Percentiles rank a stretch among this genome's conserved stretches.
These are phyloP conservation scores for Cladophialophora bantiana DNA, from an alignment of 2,329 filamentous ascomycete genomes.

Conservation along the genomic window DNA sequence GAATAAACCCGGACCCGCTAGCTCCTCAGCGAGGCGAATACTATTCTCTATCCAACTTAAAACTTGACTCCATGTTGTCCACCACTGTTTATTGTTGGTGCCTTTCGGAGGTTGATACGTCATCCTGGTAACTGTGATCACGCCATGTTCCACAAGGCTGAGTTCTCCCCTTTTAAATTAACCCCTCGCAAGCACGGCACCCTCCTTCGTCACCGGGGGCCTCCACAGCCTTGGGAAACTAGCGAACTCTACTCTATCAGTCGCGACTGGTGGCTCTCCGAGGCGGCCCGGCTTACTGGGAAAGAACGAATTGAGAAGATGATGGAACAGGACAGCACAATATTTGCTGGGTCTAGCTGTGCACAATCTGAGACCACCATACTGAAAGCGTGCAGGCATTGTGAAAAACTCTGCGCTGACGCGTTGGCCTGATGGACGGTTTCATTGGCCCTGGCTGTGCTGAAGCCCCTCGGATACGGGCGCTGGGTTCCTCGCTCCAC, in stretches of 20 bases:
- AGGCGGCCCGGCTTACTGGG: background rate
- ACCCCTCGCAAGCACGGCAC: background rate
- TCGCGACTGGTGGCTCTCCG: background rate
- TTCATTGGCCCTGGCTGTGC: background rate
- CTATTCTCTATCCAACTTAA: background rate
- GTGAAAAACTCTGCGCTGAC: constrained; percentile 2
- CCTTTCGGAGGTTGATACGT: no score
- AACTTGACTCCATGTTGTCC: background rate
- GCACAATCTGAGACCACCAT: constrained; percentile 6
- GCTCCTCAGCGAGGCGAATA: background rate
- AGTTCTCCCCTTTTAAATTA: constrained; percentile 1
- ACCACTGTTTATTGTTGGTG: background rate
- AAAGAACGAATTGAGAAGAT: background rate
- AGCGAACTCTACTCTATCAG: constrained; percentile 4
- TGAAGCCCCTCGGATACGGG: background rate
- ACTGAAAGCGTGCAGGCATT: constrained; percentile 1
- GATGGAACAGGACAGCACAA: background rate
- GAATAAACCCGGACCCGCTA: background rate
- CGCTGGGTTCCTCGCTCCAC: background rate
- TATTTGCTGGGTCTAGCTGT: background rate
- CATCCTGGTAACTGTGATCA: no score
- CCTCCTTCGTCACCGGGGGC: constrained; percentile 3
- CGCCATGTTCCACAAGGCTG: constrained; percentile 7
- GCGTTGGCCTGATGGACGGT: background rate
- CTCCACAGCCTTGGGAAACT: constrained; percentile 10